Conservation (phyloP, 2,329 filamentous ascomycete species). For the Cucurbitaria berberidis region DNA sequence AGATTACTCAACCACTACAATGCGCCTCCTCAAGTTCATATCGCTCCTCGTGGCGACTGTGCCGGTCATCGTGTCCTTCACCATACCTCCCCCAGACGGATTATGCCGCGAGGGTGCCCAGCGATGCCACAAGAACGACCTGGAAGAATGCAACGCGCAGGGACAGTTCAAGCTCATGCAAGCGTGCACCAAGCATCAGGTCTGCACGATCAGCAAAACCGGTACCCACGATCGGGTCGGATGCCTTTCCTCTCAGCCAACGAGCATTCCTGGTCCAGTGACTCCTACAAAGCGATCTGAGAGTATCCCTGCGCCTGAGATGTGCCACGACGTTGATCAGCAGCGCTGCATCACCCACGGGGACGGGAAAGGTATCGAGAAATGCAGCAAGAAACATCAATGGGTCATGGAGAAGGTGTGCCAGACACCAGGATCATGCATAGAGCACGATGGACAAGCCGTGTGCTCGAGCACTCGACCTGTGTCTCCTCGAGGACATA, state of each 20-base stretch:
- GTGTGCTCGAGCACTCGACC: background rate
- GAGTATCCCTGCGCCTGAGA: background rate
- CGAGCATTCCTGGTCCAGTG: background rate
- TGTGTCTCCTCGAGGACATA: background rate
- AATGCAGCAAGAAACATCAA: background rate
- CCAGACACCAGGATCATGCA: background rate
- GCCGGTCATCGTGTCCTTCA: constrained; percentile 1
- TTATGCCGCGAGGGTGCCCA: background rate
- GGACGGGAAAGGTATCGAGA: background rate
- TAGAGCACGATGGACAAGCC: background rate
- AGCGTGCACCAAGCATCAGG: background rate
- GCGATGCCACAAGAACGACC: background rate
- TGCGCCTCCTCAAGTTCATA: constrained; percentile 12
- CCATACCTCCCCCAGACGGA: background rate
- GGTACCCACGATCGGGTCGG: background rate
- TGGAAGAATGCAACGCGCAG: background rate
- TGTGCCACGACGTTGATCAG: background rate
- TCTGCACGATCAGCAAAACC: background rate
- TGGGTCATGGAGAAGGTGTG: background rate
- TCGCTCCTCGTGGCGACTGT: constrained; percentile 1
- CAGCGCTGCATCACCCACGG: background rate
- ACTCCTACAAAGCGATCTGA: background rate
- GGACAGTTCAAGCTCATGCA: background rate
- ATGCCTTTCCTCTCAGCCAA: background rate
- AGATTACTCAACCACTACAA: background rate